phyloP scores from a whole-genome alignment of 2,329 filamentous ascomycete genomes.

The Curvularia hawaiiensis region DNA sequence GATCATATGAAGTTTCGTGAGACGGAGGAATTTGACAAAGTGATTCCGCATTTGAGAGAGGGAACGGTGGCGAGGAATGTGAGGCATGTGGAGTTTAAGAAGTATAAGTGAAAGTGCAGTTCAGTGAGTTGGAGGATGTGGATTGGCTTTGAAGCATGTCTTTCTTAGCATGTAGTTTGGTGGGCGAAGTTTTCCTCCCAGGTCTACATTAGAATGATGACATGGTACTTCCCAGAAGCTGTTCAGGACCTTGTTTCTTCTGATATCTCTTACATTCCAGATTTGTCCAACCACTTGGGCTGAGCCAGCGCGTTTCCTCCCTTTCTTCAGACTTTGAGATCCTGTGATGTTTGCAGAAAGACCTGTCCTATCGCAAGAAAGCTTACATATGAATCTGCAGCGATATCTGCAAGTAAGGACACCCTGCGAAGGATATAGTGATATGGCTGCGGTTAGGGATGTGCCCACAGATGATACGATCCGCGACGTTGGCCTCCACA shows the following conservation, averaged over 20 bases:
- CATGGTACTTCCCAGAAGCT: not conserved
- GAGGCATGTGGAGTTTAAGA: conserved; percentile 38
- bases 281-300: not conserved
- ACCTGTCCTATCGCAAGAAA: not conserved
- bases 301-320: not conserved
- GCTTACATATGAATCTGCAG: not conserved
- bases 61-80: conserved; percentile 52
- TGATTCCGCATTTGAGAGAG: conserved; percentile 51
- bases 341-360: not conserved
- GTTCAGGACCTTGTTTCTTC: not conserved
- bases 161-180: not conserved
- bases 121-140: not conserved
- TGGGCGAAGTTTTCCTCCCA: not conserved
- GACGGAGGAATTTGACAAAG: conserved; percentile 52
- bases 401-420: too few relatives aligned
- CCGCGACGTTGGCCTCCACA: not conserved
- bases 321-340: not conserved
- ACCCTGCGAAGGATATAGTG: not conserved
- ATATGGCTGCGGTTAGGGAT: not conserved
- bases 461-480: not conserved
- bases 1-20: conserved; percentile 55
- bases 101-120: conserved; percentile 4
- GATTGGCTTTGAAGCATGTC: not conserved
- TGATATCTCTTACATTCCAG: not conserved
- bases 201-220: not conserved